Evolutionary conservation across 2,329 filamentous ascomycete species (phyloP).

Genomic region (Orbilia oligospora): DNA sequence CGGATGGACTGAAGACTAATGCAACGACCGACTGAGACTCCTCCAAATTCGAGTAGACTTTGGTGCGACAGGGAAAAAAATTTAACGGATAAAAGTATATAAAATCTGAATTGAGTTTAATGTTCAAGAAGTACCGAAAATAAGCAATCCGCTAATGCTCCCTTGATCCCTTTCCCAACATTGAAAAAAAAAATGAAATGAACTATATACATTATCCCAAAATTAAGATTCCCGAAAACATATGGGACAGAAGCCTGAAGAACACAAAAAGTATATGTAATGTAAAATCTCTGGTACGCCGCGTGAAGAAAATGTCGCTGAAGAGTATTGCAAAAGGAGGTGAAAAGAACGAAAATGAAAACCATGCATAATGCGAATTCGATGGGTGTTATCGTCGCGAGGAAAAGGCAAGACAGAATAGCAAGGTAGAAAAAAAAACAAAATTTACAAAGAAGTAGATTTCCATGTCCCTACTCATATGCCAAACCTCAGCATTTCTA

Average conservation of each 20-base stretch:
- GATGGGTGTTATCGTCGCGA: neutral
- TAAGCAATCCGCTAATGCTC: slow-evolving; percentile 33
- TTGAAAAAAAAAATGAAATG: slow-evolving; percentile 15
- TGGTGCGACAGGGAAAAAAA: neutral
- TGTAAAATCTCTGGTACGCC: slow-evolving; percentile 27
- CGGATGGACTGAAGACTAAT: slow-evolving; percentile 4
- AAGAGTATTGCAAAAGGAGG: slow-evolving; percentile 19
- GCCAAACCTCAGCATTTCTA: neutral
- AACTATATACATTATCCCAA: slow-evolving; percentile 40
- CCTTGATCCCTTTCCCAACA: slow-evolving; percentile 25
- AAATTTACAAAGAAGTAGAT: slow-evolving; percentile 50
- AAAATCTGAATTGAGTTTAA: slow-evolving; percentile 11
- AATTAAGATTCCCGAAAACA: slow-evolving; percentile 28
- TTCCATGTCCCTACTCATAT: neutral
- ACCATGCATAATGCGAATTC: slow-evolving; percentile 36
- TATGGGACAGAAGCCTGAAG: slow-evolving; percentile 1
- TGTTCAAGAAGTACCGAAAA: slow-evolving; percentile 16
- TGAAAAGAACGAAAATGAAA: neutral
- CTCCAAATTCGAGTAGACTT: slow-evolving; percentile 1
- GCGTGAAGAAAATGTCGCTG: slow-evolving; percentile 26
- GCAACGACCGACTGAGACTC: slow-evolving; percentile 3
- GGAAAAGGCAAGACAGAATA: slow-evolving; percentile 5
- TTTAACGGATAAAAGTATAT: neutral
- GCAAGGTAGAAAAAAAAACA: slow-evolving; percentile 5
- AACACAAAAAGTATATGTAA: slow-evolving; percentile 19